Percentiles rank a stretch among this genome's conserved stretches.
Evolutionary conservation across 1,139 yeast species (phyloP).

Genomic region (Debaryomycetaceae sp.): DNA sequence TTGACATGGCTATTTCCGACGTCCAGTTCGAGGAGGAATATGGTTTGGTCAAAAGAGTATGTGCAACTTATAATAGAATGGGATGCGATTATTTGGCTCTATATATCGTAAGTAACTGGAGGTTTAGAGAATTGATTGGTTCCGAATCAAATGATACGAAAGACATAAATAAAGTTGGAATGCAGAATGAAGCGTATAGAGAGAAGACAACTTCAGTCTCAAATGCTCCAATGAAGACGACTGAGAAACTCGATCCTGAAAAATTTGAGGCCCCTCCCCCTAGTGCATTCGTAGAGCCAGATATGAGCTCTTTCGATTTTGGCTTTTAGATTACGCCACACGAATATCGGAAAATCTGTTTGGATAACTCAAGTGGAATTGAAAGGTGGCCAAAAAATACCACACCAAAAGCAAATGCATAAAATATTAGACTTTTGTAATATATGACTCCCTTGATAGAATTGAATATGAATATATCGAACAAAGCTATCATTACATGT

Average conservation of each 20-base stretch:
- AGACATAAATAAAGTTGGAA: too few species aligned
- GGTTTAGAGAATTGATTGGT: slow-evolving; percentile 31
- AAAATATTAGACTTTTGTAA: neutral
- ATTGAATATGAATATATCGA: neutral
- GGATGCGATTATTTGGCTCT: slow-evolving; percentile 84
- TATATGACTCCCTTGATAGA: neutral
- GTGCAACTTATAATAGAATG: slow-evolving; percentile 75
- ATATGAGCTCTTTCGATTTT: slow-evolving; percentile 74
- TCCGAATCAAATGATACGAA: too few species aligned
- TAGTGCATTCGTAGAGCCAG: slow-evolving; percentile 66
- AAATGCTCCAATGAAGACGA: too few species aligned
- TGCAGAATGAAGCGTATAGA: too few species aligned
- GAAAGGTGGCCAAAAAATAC: neutral
- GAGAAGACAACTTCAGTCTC: too few species aligned
- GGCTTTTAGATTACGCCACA: slow-evolving; percentile 33
- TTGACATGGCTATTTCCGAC: slow-evolving; percentile 43
- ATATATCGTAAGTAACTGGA: slow-evolving; percentile 65
- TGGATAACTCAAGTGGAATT: neutral
- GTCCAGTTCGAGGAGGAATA: slow-evolving; percentile 54
- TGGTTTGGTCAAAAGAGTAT: slow-evolving; percentile 57
- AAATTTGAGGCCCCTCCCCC: slow-evolving; percentile 44
- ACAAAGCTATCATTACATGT: neutral
- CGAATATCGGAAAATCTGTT: neutral
- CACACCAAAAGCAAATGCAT: neutral
- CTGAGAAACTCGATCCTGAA: neutral